Base-by-base conservation (phyloP, 768 basidiomycete species). In the Sporobolomyces phaffii region DNA sequence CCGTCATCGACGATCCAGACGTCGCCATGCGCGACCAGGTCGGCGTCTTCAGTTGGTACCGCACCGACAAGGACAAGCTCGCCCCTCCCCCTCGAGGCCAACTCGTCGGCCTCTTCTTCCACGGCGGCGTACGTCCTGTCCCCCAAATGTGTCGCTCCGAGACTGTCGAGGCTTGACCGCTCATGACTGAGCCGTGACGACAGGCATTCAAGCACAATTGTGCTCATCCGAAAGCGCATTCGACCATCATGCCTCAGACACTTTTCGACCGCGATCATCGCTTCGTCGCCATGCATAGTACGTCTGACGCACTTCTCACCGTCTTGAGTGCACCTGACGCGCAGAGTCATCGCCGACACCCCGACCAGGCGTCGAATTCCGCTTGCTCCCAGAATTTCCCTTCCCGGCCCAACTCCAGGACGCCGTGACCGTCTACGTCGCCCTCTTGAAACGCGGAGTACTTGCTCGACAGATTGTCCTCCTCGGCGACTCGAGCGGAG, bases 361-460 rank as follows among this genome's bases (percentile, higher is more conserved):
- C 13, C 40, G 26, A 11, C 82, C 87, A 71, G 81, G 82, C 15
- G 72, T 87, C 52, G 89, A 90, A 77, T 91, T 90, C 76, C 85
- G 88, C 9, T 78, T 53, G 81, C 83, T 29, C 78, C 78, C 73
- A 65, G 75, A 33, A 76, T 79, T 77, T 77, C 87, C 20, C 6
- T 90, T 90, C 79, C 89, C 89, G 0, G 80, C 86, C 0, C 86
- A 87, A 26, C 80, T 91, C 1, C 78, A 91, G 20, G 89, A 91
- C 73, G 84, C 84, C 2, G 77, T 90, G 17, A 82, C 86, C 2
- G 88, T 85, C 5, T 91, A 89, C 76, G 77, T 82, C 60, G 85
- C 89, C 75, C 84, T 90, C 28, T 80, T 86, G 34, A 48, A 50
- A 10, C 53, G 66, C 14, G 61, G 61, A 18, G 24, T 68, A 11